Conservation (phyloP, 768 basidiomycete genomes). For the Mycena chlorophos region DNA sequence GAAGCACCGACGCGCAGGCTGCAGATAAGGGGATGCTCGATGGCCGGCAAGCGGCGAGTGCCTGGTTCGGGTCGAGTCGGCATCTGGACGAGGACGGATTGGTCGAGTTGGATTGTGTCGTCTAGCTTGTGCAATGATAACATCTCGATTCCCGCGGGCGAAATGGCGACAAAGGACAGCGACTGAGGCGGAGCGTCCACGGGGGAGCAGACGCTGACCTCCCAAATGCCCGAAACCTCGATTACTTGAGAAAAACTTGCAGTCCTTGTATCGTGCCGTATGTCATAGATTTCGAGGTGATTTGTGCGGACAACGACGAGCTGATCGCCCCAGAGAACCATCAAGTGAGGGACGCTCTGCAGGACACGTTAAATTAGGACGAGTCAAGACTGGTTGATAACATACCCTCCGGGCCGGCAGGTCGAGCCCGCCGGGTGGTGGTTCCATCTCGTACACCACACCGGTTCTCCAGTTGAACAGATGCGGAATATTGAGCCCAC, state of each 20-base stretch:
- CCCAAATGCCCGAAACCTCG: neutral
- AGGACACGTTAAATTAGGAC: neutral
- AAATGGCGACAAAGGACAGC: neutral
- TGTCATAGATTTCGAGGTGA: neutral
- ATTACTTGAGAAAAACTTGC: neutral
- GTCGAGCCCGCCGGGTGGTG: neutral
- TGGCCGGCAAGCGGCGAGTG: neutral
- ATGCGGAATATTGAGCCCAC: neutral
- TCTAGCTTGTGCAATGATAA: neutral
- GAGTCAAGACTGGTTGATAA: neutral
- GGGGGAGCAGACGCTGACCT: neutral
- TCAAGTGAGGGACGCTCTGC: neutral
- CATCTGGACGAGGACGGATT: neutral
- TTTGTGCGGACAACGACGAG: neutral
- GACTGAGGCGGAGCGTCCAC: neutral
- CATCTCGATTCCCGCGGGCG: neutral
- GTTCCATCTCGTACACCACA: neutral
- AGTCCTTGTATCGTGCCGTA: neutral
- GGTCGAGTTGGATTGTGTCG: neutral
- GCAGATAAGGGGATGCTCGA: neutral
- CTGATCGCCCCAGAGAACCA: neutral
- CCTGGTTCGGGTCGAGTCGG: neutral
- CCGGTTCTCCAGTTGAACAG: neutral
- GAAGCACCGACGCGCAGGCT: neutral
- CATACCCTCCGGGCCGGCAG: neutral